phyloP scores from a whole-genome alignment of 2,329 filamentous ascomycete species.

The Hymenotorrendiella dingleyae region DNA sequence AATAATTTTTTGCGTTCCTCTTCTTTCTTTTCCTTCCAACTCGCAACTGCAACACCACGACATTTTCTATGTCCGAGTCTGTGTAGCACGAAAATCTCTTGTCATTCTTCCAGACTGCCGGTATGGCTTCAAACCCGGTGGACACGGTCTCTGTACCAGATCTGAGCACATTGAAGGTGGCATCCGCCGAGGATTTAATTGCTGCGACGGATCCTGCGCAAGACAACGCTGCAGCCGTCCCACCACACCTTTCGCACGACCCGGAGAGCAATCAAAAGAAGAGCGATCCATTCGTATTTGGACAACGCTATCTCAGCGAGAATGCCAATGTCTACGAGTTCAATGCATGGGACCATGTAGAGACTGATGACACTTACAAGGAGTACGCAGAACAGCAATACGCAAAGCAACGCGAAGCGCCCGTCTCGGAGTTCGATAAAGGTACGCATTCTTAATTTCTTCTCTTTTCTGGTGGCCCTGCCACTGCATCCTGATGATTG shows the following conservation, averaged over 20 bases:
- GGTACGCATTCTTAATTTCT: constrained; percentile 44
- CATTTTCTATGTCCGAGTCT: constrained; percentile 3
- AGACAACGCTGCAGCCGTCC: neutral
- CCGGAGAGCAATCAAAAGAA: constrained; percentile 70
- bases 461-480: neutral
- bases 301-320: constrained; percentile 76
- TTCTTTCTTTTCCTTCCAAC: neutral
- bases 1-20: neutral
- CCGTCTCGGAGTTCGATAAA: constrained; percentile 91
- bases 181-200: constrained; percentile 14
- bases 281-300: constrained; percentile 91
- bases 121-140: no score
- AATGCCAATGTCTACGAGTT: constrained; percentile 91
- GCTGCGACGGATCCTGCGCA: constrained; percentile 15
- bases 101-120: no score
- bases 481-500: constrained; percentile 45
- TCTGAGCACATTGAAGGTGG: constrained; percentile 14
- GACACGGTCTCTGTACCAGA: constrained; percentile 10
- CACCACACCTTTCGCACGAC: constrained; percentile 30
- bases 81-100: neutral
- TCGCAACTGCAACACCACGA: constrained; percentile 2
- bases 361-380: constrained; percentile 83
- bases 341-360: constrained; percentile 98
- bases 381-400: constrained; percentile 82
- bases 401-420: constrained; percentile 73